Base-by-base conservation (phyloP, 805 yeast species). In the Teunomyces pallodes region DNA sequence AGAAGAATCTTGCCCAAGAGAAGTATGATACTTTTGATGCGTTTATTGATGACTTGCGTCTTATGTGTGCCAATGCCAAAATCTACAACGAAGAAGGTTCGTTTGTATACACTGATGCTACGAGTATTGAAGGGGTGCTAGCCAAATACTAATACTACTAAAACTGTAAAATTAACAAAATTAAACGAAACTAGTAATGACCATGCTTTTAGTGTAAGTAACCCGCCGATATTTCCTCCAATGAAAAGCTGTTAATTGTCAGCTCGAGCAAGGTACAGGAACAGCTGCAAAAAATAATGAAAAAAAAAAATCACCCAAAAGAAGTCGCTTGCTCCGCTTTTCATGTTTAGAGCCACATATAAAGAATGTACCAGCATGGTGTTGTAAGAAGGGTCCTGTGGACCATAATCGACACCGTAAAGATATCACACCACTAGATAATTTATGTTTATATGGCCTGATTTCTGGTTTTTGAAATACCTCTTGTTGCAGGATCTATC, bases 1-100 rank as follows among this genome's bases (percentile, higher is more conserved):
- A 69, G 49, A 82, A 79, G 65, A 74, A 74, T 46, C 58, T 84
- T 46, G 70, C 73, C 29, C 65, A 63, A 42, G 72, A 65, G 20
- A 61, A 59, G 47, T 65, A 62, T 45, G 69, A 59, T 16, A 59
- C 71, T 24, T 65, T 74, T 36, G 79, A 72, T 8, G 78, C 76
- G 54, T 72, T 87, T 54, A 56, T 77, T 33, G 73, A 65, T 13
- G 97, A 88, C 59, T 76, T 90, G 54, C 76, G 80, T 55, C 67
- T 81, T 50, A 79, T 90, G 83, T 77, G 81, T 32, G 72, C 76
- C 42, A 90, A 90, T 60, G 96, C 96, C 27, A 69, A 71, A 49
- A 70, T 81, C 0, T 90, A 83, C 62, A 90, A 90, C 58, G 90
- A 85, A 58, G 77, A 79, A 28, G 87, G 83, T 0, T 82, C 88